Conservation (phyloP, 2,329 filamentous ascomycete genomes). For the Sporothrix phasma region DNA sequence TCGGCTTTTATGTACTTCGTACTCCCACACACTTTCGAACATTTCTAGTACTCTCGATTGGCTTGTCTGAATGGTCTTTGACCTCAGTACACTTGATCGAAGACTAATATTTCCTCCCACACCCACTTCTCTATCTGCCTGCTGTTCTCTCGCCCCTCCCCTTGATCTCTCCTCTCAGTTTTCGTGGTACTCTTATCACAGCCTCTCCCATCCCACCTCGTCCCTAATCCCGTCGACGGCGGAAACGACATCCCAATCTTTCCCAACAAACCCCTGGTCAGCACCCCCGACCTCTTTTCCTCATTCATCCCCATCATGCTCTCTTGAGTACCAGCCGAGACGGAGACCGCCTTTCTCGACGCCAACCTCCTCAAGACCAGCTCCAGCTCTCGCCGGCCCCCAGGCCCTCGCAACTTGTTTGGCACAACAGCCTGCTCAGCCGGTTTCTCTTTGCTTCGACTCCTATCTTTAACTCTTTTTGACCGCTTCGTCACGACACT, state of each 20-base stretch:
- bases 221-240: background rate
- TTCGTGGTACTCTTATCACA: conserved; percentile 2
- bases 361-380: background rate
- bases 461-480: background rate
- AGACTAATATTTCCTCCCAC: conserved; percentile 11
- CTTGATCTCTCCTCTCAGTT: background rate
- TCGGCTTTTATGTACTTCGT: background rate
- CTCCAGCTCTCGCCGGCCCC: background rate
- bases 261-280: conserved; percentile 12
- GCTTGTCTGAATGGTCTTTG: conserved; percentile 9
- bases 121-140: background rate
- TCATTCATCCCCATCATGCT: background rate
- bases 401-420: background rate
- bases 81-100: conserved; percentile 1
- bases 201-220: background rate
- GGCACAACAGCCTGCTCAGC: background rate
- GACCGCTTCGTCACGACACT: background rate
- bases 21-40: conserved; percentile 2
- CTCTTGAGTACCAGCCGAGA: conserved; percentile 7
- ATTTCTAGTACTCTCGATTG: conserved; percentile 1
- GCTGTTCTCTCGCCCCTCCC: background rate
- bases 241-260: background rate
- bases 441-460: background rate
- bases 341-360: conserved; percentile 5
- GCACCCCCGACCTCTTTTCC: background rate